Percentiles rank a stretch among this genome's conserved stretches.
phyloP scores from a whole-genome alignment of 2,329 filamentous ascomycete species.

The Gaeumannomyces sp. region DNA sequence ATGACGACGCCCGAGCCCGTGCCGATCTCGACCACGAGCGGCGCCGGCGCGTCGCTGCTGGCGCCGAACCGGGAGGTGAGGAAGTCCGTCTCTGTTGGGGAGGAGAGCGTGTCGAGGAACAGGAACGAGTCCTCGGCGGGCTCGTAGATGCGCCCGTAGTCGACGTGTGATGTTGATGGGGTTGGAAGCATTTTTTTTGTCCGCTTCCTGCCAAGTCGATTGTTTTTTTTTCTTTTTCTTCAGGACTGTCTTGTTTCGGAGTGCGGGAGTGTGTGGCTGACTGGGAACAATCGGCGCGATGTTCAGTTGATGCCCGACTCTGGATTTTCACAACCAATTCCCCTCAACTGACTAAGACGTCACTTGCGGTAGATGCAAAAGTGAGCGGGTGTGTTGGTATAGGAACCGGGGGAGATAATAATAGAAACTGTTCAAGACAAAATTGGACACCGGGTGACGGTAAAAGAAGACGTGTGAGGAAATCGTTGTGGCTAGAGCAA shows the following conservation, averaged over 20 bases:
- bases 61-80: slow-evolving; percentile 55
- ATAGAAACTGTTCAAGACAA: too few relatives aligned
- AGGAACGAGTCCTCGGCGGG: slow-evolving; percentile 95
- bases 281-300: not conserved
- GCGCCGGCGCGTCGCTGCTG: slow-evolving; percentile 31
- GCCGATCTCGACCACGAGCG: slow-evolving; percentile 77
- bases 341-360: not conserved
- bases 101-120: slow-evolving; percentile 84
- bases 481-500: too few relatives aligned
- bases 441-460: too few relatives aligned
- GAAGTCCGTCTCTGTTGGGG: slow-evolving; percentile 59
- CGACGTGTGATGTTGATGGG: slow-evolving; percentile 85
- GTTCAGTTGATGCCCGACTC: not conserved
- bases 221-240: not conserved
- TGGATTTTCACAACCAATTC: too few relatives aligned
- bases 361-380: not conserved
- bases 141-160: slow-evolving; percentile 85
- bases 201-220: not conserved
- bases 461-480: too few relatives aligned
- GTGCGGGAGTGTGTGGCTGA: not conserved
- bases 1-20: slow-evolving; percentile 92
- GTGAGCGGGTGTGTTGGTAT: not conserved
- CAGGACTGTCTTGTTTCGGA: not conserved
- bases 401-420: too few relatives aligned
- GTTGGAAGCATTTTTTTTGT: slow-evolving; percentile 71